These are phyloP conservation scores for Pythium volutum DNA, from an alignment of 352 stramenopile species.

Conservation along the genomic window DNA sequence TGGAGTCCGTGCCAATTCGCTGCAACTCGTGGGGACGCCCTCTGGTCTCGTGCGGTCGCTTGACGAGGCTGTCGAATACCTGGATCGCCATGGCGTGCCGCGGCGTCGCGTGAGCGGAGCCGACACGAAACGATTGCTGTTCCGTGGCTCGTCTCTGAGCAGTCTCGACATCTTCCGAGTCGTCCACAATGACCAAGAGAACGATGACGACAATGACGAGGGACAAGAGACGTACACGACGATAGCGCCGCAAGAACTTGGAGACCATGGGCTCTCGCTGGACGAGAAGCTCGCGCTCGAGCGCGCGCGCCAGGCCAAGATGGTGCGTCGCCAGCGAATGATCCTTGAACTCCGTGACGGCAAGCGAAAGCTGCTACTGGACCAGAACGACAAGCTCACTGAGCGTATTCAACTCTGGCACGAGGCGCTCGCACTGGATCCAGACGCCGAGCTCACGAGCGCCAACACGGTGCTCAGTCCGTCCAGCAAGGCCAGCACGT, in stretches of 20 bases:
- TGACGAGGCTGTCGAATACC: constrained; percentile 36
- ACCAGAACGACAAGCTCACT: constrained; percentile 20
- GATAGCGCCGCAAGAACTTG: neutral
- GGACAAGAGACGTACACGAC: neutral
- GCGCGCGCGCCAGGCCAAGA: constrained; percentile 13
- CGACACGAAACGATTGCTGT: constrained; percentile 32
- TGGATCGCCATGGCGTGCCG: constrained; percentile 42
- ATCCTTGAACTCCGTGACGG: constrained; percentile 20
- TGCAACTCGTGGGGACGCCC: neutral
- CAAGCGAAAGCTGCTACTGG: constrained; percentile 28
- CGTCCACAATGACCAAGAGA: neutral
- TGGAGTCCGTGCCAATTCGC: constrained; percentile 9
- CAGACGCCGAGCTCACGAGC: constrained; percentile 29
- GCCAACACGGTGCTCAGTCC: constrained; percentile 26
- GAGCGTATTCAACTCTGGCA: constrained; percentile 34
- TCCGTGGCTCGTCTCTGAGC: constrained; percentile 25
- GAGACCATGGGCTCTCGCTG: constrained; percentile 1
- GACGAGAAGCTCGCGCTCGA: constrained; percentile 9
- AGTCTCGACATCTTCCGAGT: constrained; percentile 19
- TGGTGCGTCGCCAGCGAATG: constrained; percentile 26
- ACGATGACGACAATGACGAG: neutral
- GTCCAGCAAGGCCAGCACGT: constrained; percentile 27
- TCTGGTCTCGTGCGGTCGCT: constrained; percentile 18
- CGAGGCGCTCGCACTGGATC: constrained; percentile 27
- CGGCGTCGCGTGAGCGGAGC: constrained; percentile 29